Evolutionary conservation across 495 filamentous ascomycete genomes (phyloP).

Genomic region (Aspergillus olivimuriae): DNA sequence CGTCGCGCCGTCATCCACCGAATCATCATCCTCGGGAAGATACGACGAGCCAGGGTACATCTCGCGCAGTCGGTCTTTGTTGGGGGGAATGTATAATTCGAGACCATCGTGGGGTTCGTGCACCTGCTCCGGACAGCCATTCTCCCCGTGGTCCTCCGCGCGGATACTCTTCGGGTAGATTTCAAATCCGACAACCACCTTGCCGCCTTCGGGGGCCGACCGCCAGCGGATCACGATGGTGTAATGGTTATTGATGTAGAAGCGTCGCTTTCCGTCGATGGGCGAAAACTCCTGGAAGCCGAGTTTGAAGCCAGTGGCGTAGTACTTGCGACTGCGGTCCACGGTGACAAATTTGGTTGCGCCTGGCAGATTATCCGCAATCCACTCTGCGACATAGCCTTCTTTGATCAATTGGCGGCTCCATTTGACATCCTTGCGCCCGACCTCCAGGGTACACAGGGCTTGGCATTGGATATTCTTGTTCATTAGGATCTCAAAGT

Average conservation of each 20-base stretch:
- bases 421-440: conserved; percentile 59
- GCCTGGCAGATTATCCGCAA: conserved; percentile 89
- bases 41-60: conserved; percentile 58
- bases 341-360: conserved; percentile 90
- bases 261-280: conserved; percentile 54
- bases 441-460: conserved; percentile 65
- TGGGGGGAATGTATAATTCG: conserved; percentile 60
- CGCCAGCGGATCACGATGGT: conserved; percentile 84
- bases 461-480: conserved; percentile 70
- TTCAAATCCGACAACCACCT: conserved; percentile 87
- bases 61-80: conserved; percentile 48
- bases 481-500: conserved; percentile 79
- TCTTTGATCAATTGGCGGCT: conserved; percentile 70
- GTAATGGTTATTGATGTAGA: conserved; percentile 87
- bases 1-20: conserved; percentile 59
- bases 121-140: conserved; percentile 62
- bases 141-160: conserved; percentile 48
- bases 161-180: conserved; percentile 85
- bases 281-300: conserved; percentile 67
- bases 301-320: conserved; percentile 91
- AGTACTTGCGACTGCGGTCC: conserved; percentile 84
- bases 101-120: conserved; percentile 55
- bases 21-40: conserved; percentile 46
- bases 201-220: conserved; percentile 65
- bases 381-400: conserved; percentile 92